Percentiles rank a stretch among this genome's conserved stretches.
phyloP scores from a whole-genome alignment of 2,329 filamentous ascomycete genomes.

The Aspergillus glaucus region DNA sequence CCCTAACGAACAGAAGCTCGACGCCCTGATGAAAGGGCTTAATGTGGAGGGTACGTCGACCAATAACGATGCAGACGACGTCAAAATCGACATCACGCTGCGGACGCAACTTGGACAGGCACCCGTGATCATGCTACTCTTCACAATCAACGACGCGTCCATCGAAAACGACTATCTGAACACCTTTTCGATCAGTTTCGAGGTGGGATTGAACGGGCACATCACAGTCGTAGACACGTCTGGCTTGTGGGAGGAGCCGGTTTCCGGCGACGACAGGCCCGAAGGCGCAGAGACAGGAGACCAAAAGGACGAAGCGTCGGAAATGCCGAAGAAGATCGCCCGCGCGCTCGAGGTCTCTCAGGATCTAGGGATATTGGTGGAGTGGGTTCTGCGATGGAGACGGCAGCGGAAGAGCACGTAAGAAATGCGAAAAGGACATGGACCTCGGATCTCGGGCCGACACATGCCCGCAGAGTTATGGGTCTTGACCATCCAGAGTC shows the following conservation, averaged over 20 bases:
- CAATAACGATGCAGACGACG: conserved; percentile 13
- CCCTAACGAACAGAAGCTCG: conserved; percentile 47
- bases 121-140: conserved; percentile 33
- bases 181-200: conserved; percentile 30
- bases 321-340: conserved; percentile 30
- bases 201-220: conserved; percentile 37
- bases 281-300: conserved; percentile 13
- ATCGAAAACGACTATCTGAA: conserved; percentile 7
- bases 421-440: conserved; percentile 8
- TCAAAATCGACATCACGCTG: conserved; percentile 34
- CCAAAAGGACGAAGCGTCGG: conserved; percentile 11
- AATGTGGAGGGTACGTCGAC: conserved; percentile 1
- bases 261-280: conserved; percentile 7
- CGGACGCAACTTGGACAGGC: conserved; percentile 34
- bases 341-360: conserved; percentile 39
- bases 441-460: not conserved
- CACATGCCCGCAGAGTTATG: conserved; percentile 1
- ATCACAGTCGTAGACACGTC: conserved; percentile 33
- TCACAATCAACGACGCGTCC: conserved; percentile 19
- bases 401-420: conserved; percentile 20
- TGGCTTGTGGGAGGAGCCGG: conserved; percentile 23
- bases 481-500: not conserved
- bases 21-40: conserved; percentile 42
- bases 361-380: conserved; percentile 39
- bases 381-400: conserved; percentile 37